Percentiles rank a stretch among this genome's conserved stretches.
These are phyloP conservation scores for Fusarium clavum DNA, from an alignment of 2,329 filamentous ascomycete species.

Conservation along the genomic window DNA sequence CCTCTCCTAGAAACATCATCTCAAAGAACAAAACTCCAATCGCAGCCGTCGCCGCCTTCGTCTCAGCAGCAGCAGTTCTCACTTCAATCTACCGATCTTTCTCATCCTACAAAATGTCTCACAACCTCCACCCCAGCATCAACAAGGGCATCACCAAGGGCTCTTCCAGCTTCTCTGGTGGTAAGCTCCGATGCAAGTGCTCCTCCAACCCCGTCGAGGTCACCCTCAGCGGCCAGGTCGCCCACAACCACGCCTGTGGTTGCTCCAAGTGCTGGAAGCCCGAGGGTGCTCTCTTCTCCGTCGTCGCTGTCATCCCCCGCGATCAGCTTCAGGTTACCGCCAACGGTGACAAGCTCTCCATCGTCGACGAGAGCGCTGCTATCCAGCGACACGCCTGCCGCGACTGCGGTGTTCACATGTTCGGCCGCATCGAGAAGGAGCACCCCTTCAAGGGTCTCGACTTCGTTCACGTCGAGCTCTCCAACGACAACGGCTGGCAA, in stretches of 20 bases:
- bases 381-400: slow-evolving; percentile 72
- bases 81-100: slow-evolving; percentile 36
- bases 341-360: slow-evolving; percentile 66
- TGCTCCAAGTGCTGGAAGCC: slow-evolving; percentile 82
- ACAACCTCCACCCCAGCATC: slow-evolving; percentile 68
- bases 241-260: slow-evolving; percentile 77
- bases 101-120: slow-evolving; percentile 34
- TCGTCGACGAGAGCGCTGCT: slow-evolving; percentile 66
- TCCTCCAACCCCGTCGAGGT: slow-evolving; percentile 66
- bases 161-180: slow-evolving; percentile 65
- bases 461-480: slow-evolving; percentile 75
- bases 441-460: slow-evolving; percentile 77
- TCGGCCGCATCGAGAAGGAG: slow-evolving; percentile 71
- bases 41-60: slow-evolving; percentile 36
- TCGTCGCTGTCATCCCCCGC: slow-evolving; percentile 70
- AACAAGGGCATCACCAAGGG: slow-evolving; percentile 72
- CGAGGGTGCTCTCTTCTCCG: slow-evolving; percentile 69
- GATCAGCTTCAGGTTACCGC: slow-evolving; percentile 67
- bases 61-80: slow-evolving; percentile 40
- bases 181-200: slow-evolving; percentile 73
- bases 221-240: slow-evolving; percentile 67
- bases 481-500: slow-evolving; percentile 72
- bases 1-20: slow-evolving; percentile 28
- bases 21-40: slow-evolving; percentile 38
- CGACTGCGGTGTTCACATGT: slow-evolving; percentile 71